Evolutionary conservation across 164 flowering plant genomes (phyloP), one percentile per base, ranked within the genome.

Genomic region (Cinnamomum chago): DNA sequence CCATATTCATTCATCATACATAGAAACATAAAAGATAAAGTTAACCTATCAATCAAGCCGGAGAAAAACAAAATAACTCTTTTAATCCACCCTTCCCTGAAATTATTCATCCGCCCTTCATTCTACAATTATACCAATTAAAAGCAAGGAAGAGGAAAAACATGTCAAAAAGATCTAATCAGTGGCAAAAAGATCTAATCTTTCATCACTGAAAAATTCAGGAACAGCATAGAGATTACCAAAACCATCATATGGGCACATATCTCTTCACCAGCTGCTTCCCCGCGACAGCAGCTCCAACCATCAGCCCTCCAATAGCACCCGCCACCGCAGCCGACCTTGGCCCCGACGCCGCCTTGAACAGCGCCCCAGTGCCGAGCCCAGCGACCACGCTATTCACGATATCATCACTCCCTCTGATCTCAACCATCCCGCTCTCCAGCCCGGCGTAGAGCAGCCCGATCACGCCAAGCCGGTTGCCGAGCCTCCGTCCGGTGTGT

Each of bases 381-480:
- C 93, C 93, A 7, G 93, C 91, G 22, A 84, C 79, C 40, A 90
- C 86, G 70, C 93, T 88, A 64, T 82, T 88, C 78, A 85, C 65
- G 5, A 86, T 82, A 73, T 90, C 93, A 50, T 90, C 91, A 2
- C 76, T 76, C 55, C 84, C 93, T 47, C 88, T 84, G 6, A 73
- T 52, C 12, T 78, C 83, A 6, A 81, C 85, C 10, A 88, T 72
- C 66, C 87, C 90, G 52, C 93, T 90, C 83, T 90, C 97, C 62
- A 90, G 60, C 11, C 91, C 96, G 0, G 96, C 95, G 70, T 82
- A 94, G 23, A 94, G 71, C 81, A 94, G 72, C 23, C 97, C 93
- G 62, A 92, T 79, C 50, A 89, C 84, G 4, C 98, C 98, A 9
- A 82, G 71, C 65, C 87, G 78, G 83, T 92, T 94, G 1, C 97